Percentiles rank a stretch among this genome's conserved stretches.
phyloP scores from a whole-genome alignment of 179 eudicot genomes.

The Nepenthes alata region DNA sequence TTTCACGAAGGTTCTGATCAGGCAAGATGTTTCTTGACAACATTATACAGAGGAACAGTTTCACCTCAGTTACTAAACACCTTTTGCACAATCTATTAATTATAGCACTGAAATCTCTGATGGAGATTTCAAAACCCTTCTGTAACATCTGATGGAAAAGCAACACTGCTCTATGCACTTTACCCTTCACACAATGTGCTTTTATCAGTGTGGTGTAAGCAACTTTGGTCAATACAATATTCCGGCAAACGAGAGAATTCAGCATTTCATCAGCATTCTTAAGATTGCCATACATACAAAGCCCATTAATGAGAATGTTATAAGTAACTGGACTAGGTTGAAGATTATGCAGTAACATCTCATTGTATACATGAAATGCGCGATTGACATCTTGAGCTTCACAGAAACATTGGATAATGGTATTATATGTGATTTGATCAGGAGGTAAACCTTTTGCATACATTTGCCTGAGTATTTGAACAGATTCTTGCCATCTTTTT shows the following conservation, averaged over 20 bases:
- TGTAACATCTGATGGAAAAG: constrained; percentile 50
- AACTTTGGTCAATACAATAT: constrained; percentile 41
- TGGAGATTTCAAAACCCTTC: constrained; percentile 47
- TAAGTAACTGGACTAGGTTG: constrained; percentile 57
- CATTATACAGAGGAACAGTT: constrained; percentile 53
- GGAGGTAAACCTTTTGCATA: constrained; percentile 41
- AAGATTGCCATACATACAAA: constrained; percentile 45
- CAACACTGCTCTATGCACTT: constrained; percentile 30
- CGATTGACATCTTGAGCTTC: constrained; percentile 27
- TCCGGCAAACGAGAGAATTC: constrained; percentile 29
- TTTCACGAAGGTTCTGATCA: constrained; percentile 35
- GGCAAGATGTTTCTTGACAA: constrained; percentile 37
- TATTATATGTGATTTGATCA: constrained; percentile 61
- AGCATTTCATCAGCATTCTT: constrained; percentile 44
- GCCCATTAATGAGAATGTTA: constrained; percentile 65
- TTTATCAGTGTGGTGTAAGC: constrained; percentile 60
- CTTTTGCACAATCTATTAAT: constrained; percentile 80
- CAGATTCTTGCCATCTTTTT: constrained; percentile 37
- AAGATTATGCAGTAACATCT: constrained; percentile 41
- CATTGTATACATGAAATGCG: constrained; percentile 40
- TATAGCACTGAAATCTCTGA: constrained; percentile 65
- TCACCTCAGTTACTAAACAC: constrained; percentile 38
- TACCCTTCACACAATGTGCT: constrained; percentile 87
- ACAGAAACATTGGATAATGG: constrained; percentile 56
- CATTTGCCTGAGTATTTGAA: constrained; percentile 39